Percentiles rank a stretch among this genome's conserved stretches.
Evolutionary conservation across 78 protist species (phyloP).

Genomic region (Polysphondylium violaceum): DNA sequence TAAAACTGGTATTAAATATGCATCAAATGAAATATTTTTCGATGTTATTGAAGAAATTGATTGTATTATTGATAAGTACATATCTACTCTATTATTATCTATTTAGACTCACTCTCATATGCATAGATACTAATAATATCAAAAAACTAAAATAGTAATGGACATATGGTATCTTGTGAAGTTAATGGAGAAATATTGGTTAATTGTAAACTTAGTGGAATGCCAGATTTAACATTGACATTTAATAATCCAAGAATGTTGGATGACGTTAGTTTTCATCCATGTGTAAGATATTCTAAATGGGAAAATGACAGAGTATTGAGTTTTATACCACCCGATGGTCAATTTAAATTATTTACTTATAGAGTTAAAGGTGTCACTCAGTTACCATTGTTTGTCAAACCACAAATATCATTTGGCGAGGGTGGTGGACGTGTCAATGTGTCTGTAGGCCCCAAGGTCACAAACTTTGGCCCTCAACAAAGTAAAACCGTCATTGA

Average conservation of each 20-base stretch:
- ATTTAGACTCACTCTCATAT: background rate
- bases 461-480: background rate
- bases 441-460: conserved; percentile 58
- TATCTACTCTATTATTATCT: background rate
- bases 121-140: background rate
- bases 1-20: conserved; percentile 89
- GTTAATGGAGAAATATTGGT: conserved; percentile 71
- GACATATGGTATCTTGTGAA: conserved; percentile 72
- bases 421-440: conserved; percentile 78
- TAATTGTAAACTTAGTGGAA: conserved; percentile 84
- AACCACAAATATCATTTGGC: conserved; percentile 82
- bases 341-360: conserved; percentile 79
- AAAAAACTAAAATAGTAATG: conserved; percentile 61
- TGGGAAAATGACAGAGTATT: conserved; percentile 83
- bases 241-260: conserved; percentile 87
- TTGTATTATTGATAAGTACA: conserved; percentile 82
- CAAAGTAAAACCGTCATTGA: conserved; percentile 60
- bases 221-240: conserved; percentile 88
- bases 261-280: conserved; percentile 91
- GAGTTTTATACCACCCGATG: conserved; percentile 91
- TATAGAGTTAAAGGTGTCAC: conserved; percentile 79
- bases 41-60: conserved; percentile 94
- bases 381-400: conserved; percentile 84
- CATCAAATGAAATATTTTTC: conserved; percentile 93
- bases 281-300: conserved; percentile 88